Conservation (phyloP, 139 green algal genomes). For the Gonium pectorale region DNA sequence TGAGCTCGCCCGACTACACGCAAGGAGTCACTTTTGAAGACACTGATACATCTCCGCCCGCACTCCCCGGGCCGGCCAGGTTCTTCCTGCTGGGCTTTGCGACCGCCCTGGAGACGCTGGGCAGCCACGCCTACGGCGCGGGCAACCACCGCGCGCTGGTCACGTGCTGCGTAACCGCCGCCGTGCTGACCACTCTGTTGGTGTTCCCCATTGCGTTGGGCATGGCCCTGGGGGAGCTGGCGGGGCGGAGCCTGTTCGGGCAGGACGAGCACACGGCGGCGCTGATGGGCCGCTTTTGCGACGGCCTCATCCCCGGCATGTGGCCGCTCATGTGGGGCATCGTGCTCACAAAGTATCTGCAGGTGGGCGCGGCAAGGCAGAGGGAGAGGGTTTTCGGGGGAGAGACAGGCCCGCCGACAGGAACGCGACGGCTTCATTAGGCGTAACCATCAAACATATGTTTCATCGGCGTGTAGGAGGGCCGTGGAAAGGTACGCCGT, state of each 20-base stretch:
- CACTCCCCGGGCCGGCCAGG: background rate
- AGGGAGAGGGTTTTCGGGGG: too few species aligned
- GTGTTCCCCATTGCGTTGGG: slow-evolving; percentile 24
- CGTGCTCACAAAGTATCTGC: slow-evolving; percentile 36
- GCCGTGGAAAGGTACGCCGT: too few species aligned
- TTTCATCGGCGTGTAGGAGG: too few species aligned
- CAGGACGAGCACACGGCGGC: slow-evolving; percentile 19
- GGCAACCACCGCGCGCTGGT: slow-evolving; percentile 29
- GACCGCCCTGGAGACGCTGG: slow-evolving; percentile 56
- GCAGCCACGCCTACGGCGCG: slow-evolving; percentile 42
- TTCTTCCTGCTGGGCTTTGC: slow-evolving; percentile 54
- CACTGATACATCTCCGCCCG: background rate
- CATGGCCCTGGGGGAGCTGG: background rate
- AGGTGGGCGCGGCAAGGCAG: too few species aligned
- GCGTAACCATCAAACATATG: too few species aligned
- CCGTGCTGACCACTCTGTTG: slow-evolving; percentile 40
- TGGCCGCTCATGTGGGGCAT: slow-evolving; percentile 48
- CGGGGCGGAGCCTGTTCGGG: slow-evolving; percentile 7
- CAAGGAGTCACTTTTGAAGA: too few species aligned
- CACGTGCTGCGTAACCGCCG: slow-evolving; percentile 40
- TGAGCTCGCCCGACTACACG: too few species aligned
- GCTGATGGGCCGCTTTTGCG: slow-evolving; percentile 46
- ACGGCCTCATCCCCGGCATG: slow-evolving; percentile 50
- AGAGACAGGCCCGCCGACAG: too few species aligned
- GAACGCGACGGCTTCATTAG: too few species aligned